Percentiles rank a stretch among this genome's conserved stretches.
Evolutionary conservation across 352 stramenopile species (phyloP).

Genomic region (Phytopythium litorale): DNA sequence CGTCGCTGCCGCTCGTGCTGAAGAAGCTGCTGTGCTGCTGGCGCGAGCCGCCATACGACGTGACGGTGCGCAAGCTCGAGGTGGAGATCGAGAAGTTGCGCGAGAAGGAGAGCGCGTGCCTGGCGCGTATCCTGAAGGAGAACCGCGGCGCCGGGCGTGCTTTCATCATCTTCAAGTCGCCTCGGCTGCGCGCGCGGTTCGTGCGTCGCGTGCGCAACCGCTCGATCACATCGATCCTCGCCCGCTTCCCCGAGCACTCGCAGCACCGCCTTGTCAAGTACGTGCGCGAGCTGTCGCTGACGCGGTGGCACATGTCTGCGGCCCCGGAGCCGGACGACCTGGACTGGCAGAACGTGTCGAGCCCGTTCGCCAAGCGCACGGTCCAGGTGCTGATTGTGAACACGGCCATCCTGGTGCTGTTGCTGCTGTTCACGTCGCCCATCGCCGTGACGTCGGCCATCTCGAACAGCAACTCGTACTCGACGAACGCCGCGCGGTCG

Average conservation of each 20-base stretch:
- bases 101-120: slow-evolving; percentile 40
- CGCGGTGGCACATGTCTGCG: slow-evolving; percentile 68
- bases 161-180: slow-evolving; percentile 81
- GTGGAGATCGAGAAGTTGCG: slow-evolving; percentile 53
- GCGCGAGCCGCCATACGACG: slow-evolving; percentile 37
- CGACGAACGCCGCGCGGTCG: slow-evolving; percentile 49
- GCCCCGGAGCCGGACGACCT: slow-evolving; percentile 81
- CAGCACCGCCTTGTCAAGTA: slow-evolving; percentile 63
- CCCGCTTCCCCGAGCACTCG: slow-evolving; percentile 57
- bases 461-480: slow-evolving; percentile 63
- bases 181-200: slow-evolving; percentile 67
- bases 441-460: slow-evolving; percentile 83
- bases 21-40: slow-evolving; percentile 38
- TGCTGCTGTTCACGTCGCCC: slow-evolving; percentile 81
- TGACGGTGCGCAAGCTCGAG: slow-evolving; percentile 30
- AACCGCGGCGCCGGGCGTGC: slow-evolving; percentile 72
- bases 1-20: slow-evolving; percentile 46
- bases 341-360: slow-evolving; percentile 84
- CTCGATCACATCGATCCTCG: slow-evolving; percentile 73
- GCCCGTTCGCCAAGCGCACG: slow-evolving; percentile 78
- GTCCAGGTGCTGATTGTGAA: slow-evolving; percentile 70
- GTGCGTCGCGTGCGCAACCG: slow-evolving; percentile 70
- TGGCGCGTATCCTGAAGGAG: slow-evolving; percentile 57
- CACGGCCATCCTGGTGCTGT: slow-evolving; percentile 64
- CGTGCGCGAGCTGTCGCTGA: slow-evolving; percentile 75